Evolutionary conservation across 805 yeast species (phyloP), one percentile per base, ranked within the genome.

Genomic region (Alloascoidea africana): DNA sequence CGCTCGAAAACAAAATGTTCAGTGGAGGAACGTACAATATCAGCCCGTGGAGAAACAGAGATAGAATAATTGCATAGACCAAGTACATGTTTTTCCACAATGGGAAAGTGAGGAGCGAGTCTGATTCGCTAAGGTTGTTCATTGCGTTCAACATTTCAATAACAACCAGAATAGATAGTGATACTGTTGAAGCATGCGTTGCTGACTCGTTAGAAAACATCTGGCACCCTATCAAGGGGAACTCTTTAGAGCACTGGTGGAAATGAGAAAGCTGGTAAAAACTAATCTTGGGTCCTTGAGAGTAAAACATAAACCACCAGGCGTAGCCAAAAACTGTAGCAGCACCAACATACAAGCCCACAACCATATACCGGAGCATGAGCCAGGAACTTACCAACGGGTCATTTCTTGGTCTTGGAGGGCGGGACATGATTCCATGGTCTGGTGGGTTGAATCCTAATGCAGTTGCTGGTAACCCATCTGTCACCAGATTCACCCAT

Each of bases 391-490:
- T 52, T 6, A 60, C 62, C 19, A 60, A 38, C 2, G 64, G 63
- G 37, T 60, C 66, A 36, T 58, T 52, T 17, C 49, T 50, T 1
- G 59, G 51, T 30, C 60, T 54, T 15, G 65, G 66, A n/a, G 52
- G 53, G 27, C 60, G 49, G 2, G 46, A 42, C 66, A 60, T 60
- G 39, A 55, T 56, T 30, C 52, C 56, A 37, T 49, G 42, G 37
- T 60, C 65, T 5, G 65, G 61, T 3, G 66, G 66, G 39, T 60
- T 61, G 50, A 60, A 60, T 6, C 76, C 75, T 43, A 70, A 58
- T 0, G 76, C 76, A 55, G 73, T 69, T 17, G 76, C 76, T 36
- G 76, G 76, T 50, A 70, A 58, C 37, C 76, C 73, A 36, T 72
- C 72, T 14, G 76, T 70, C 14, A 70, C 72, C 32, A 70, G 63